Conservation (phyloP, 2,329 filamentous ascomycete species). For the Colletotrichum spaethianum region DNA sequence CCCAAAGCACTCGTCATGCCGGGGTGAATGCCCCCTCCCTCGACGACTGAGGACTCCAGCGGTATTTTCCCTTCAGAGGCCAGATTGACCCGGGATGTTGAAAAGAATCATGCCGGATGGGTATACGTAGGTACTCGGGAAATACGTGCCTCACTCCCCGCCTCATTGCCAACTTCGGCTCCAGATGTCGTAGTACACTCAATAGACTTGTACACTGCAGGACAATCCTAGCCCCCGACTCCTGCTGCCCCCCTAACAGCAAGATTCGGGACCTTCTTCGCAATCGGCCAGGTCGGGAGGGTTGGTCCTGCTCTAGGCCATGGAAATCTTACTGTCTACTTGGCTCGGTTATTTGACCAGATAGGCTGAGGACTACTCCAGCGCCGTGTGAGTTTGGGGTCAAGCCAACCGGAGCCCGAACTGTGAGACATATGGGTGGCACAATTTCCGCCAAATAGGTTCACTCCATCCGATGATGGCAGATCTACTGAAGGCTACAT, state of each 20-base stretch:
- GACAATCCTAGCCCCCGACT: constrained; percentile 17
- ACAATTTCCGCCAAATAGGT: constrained; percentile 19
- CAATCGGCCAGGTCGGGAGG: background rate
- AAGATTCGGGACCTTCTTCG: background rate
- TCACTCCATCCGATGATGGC: constrained; percentile 33
- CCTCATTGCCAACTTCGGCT: constrained; percentile 28
- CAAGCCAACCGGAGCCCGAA: constrained; percentile 16
- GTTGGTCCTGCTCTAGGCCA: background rate
- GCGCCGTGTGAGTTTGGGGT: background rate
- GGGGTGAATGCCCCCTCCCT: background rate
- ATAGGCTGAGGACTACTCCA: background rate
- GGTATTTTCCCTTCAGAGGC: background rate
- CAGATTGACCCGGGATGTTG: constrained; percentile 7
- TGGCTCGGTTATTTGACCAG: background rate
- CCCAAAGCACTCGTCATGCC: background rate
- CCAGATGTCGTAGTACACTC: constrained; percentile 22
- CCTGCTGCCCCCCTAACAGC: background rate
- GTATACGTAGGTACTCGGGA: constrained; percentile 18
- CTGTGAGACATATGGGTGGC: constrained; percentile 27
- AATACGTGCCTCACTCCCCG: constrained; percentile 30
- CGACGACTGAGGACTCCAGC: background rate
- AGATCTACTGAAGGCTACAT: constrained; percentile 21
- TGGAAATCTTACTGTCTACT: background rate
- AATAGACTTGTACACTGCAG: constrained; percentile 28
- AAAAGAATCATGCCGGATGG: constrained; percentile 15